Percentiles rank a stretch among this genome's conserved stretches.
Evolutionary conservation across 495 filamentous ascomycete species (phyloP).

Genomic region (Aspergillus campestris): DNA sequence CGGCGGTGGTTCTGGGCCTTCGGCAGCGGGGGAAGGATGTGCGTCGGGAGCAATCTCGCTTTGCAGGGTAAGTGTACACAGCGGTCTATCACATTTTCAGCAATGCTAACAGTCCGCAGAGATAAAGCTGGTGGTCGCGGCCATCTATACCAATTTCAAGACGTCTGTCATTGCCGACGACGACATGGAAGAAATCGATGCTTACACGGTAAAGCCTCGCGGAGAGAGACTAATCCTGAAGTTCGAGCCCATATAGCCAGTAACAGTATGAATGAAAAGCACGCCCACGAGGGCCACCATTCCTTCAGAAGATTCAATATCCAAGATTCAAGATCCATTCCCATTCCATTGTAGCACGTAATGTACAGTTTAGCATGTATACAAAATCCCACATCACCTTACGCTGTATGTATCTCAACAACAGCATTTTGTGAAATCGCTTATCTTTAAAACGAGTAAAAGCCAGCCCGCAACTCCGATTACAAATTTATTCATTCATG

Average conservation of each 20-base stretch:
- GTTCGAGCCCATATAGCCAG: slow-evolving; percentile 19
- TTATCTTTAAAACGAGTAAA: no score
- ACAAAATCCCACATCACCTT: background rate
- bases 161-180: slow-evolving; percentile 49
- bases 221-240: slow-evolving; percentile 37
- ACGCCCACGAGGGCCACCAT: slow-evolving; percentile 1
- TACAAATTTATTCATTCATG: no score
- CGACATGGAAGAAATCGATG: slow-evolving; percentile 55
- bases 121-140: slow-evolving; percentile 40
- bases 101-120: slow-evolving; percentile 17
- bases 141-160: slow-evolving; percentile 61
- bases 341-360: background rate
- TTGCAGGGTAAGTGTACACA: slow-evolving; percentile 52
- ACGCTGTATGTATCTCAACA: background rate
- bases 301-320: background rate
- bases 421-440: no score
- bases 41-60: slow-evolving; percentile 73
- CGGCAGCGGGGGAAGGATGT: slow-evolving; percentile 77
- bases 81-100: background rate
- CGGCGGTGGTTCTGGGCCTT: slow-evolving; percentile 78
- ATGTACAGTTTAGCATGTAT: slow-evolving; percentile 6
- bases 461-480: no score
- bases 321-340: background rate
- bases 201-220: slow-evolving; percentile 53
- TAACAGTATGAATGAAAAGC: slow-evolving; percentile 5